A percentile compares a stretch with the other conserved stretches of the same genome.
Evolutionary conservation across 768 basidiomycete genomes (phyloP).

Genomic region (Mycena leptocephala): DNA sequence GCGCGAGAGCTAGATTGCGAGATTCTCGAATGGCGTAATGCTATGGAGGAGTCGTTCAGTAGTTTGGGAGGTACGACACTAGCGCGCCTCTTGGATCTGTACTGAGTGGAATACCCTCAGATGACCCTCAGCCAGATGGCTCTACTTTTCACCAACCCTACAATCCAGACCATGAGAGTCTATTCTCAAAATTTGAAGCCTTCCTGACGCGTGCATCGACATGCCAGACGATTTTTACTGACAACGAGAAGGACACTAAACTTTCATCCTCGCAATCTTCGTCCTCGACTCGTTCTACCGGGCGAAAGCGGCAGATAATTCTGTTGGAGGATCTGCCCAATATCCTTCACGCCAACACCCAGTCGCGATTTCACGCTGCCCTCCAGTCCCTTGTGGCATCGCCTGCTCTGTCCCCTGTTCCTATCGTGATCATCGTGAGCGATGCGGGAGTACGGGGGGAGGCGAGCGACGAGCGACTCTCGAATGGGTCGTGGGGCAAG

Average conservation of each 20-base stretch:
- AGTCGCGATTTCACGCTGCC: slow-evolving; percentile 80
- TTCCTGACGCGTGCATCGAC: slow-evolving; percentile 82
- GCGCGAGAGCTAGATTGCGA: slow-evolving; percentile 84
- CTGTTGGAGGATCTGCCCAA: slow-evolving; percentile 95
- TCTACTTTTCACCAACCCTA: slow-evolving; percentile 11
- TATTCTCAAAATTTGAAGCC: slow-evolving; percentile 80
- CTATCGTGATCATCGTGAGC: slow-evolving; percentile 88
- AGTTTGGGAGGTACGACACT: slow-evolving; percentile 37
- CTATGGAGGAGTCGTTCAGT: slow-evolving; percentile 65
- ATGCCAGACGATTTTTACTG: slow-evolving; percentile 69
- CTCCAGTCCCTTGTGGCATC: slow-evolving; percentile 70
- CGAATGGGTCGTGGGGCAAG: slow-evolving; percentile 62
- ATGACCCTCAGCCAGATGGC: slow-evolving; percentile 11
- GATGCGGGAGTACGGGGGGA: slow-evolving; percentile 88
- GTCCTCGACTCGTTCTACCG: slow-evolving; percentile 21
- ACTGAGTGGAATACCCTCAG: background rate
- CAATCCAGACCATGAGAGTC: slow-evolving; percentile 58
- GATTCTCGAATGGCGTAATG: slow-evolving; percentile 89
- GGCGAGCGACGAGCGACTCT: slow-evolving; percentile 64
- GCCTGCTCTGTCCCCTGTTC: slow-evolving; percentile 58
- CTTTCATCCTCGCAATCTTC: slow-evolving; percentile 28
- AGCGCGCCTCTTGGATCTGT: no score
- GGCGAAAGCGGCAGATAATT: slow-evolving; percentile 70
- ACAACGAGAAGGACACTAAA: slow-evolving; percentile 19
- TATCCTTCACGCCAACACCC: slow-evolving; percentile 81